Evolutionary conservation across 129 eudicot genomes (phyloP), one percentile per base, ranked within the genome.

Genomic region (Saposhnikovia divaricata): DNA sequence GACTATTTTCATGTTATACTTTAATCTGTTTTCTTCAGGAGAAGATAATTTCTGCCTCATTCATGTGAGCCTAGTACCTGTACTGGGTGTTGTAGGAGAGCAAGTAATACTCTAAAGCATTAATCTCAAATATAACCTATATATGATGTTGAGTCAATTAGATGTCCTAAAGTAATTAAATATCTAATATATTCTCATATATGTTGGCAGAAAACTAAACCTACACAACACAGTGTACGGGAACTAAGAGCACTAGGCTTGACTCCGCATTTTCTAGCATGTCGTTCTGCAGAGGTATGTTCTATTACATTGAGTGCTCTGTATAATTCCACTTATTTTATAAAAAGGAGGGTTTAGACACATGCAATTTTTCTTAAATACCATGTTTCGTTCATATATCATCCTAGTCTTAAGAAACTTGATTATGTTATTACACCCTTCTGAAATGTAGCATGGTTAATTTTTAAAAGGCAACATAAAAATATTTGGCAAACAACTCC

Each of bases 61-160:
- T 86, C 98, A 94, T 81, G 98, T 91, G 85, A 94, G 98, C 78
- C 98, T 94, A 81, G 87, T 94, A 84, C 98, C 98, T 19, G 97
- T 94, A 5, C 90, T 94, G 76, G 98, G 98, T 50, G 97, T 91
- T 70, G 98, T 94, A 72, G 98, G 98, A 72, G 98, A 91, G 86
- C 98, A 94, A 88, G 98, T 94, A 93, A 79, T 85, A 47, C 61
- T 75, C 79, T 59, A 18, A 46, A 72, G 57, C 77, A 31, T 55
- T 59, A 5, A 70, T 50, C 18, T 75, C 72, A 46, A 42, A 13
- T 78, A 6, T 46, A 21, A 53, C 79, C 42, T 74, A 42, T 15
- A 44, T 59, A 34, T 74, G 55, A 80, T 83, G 79, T 69, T 57
- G 51, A 65, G 43, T 46, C 42, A 43, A 6, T 78, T 27, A 23